A percentile compares a stretch with the other conserved stretches of the same genome.
Evolutionary conservation across 2,329 filamentous ascomycete species (phyloP).

Genomic region (Cladosporium sp.): DNA sequence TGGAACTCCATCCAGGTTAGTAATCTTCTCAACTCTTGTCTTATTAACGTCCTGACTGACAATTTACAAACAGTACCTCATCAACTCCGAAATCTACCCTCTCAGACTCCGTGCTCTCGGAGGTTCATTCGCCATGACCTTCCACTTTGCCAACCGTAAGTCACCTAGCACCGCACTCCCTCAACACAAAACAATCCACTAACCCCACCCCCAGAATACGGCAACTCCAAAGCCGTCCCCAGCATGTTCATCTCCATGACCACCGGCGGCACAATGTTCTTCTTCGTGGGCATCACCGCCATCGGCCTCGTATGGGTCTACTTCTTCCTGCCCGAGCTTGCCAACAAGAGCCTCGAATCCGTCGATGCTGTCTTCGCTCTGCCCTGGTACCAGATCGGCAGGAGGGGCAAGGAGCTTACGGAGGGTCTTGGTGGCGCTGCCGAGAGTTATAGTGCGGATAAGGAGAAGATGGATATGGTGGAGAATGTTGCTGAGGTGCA

Average conservation of each 20-base stretch:
- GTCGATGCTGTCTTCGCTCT: conserved; percentile 52
- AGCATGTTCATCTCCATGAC: conserved; percentile 62
- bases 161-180: neutral
- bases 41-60: neutral
- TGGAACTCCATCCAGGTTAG: conserved; percentile 59
- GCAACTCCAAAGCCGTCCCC: conserved; percentile 69
- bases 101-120: conserved; percentile 67
- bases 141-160: conserved; percentile 65
- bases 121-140: conserved; percentile 68
- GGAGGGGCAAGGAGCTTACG: conserved; percentile 30
- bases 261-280: conserved; percentile 68
- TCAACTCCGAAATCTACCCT: conserved; percentile 74
- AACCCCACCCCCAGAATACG: conserved; percentile 56
- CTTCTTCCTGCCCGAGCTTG: conserved; percentile 51
- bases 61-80: conserved; percentile 59
- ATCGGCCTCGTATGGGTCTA: conserved; percentile 61
- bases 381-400: conserved; percentile 72
- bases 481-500: conserved; percentile 20
- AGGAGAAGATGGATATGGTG: conserved; percentile 22
- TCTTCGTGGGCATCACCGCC: conserved; percentile 64
- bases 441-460: conserved; percentile 21
- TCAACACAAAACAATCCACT: neutral
- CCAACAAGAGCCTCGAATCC: conserved; percentile 51
- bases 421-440: conserved; percentile 21
- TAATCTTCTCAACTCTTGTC: neutral